These are phyloP conservation scores for Funneliformis geosporum DNA, from an alignment of 192 early-diverging fungal species.

Conservation along the genomic window DNA sequence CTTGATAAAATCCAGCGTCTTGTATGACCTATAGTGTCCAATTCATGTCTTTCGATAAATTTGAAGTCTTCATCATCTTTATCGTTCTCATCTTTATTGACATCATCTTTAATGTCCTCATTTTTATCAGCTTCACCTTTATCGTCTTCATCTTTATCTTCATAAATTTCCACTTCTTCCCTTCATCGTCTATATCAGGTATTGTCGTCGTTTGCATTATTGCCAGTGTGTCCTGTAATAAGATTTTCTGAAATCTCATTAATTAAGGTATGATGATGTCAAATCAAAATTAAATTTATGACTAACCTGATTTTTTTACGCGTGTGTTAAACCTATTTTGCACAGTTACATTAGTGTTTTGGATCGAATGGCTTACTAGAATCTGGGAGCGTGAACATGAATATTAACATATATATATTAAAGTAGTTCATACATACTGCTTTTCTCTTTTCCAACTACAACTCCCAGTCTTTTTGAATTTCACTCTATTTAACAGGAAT, in stretches of 20 bases:
- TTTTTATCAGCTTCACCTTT: neutral
- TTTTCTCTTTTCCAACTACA: constrained; percentile 28
- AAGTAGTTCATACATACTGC: constrained; percentile 23
- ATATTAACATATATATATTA: neutral
- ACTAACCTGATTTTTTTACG: constrained; percentile 12
- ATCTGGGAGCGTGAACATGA: neutral
- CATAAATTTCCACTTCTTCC: too few species aligned
- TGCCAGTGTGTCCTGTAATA: constrained; percentile 5
- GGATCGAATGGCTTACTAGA: constrained; percentile 10
- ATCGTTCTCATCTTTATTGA: neutral
- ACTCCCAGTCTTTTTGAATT: constrained; percentile 32
- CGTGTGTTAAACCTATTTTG: constrained; percentile 1
- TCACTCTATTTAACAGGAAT: constrained; percentile 14
- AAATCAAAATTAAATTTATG: constrained; percentile 13
- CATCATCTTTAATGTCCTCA: neutral
- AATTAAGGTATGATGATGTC: neutral
- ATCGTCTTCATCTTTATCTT: constrained; percentile 12
- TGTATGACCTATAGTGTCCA: constrained; percentile 14
- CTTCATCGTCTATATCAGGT: too few species aligned
- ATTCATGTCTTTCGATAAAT: constrained; percentile 32
- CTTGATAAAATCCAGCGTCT: constrained; percentile 31
- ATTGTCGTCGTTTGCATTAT: neutral
- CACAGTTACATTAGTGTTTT: neutral
- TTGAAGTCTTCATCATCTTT: constrained; percentile 1
- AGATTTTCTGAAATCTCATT: constrained; percentile 12